Conservation (phyloP, 129 eudicot genomes). For the Chrysanthemum lavandulifolium region DNA sequence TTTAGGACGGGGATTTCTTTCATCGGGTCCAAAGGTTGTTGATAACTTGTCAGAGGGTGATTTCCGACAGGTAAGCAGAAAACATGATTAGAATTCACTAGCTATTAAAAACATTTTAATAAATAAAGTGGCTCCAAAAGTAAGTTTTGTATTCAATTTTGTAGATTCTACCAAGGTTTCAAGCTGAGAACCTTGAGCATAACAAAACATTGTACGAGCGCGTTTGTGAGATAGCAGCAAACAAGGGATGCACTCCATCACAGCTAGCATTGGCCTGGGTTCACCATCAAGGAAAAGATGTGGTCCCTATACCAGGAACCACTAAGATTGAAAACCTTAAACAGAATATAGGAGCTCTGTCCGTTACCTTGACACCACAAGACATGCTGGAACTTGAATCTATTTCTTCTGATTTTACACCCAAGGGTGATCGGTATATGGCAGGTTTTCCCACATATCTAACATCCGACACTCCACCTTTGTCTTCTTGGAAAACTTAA, state of each 20-base stretch:
- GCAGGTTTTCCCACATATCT: neutral
- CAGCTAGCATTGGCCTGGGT: conserved; percentile 43
- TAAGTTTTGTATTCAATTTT: too few species aligned
- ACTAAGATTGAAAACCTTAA: conserved; percentile 27
- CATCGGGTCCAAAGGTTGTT: too few species aligned
- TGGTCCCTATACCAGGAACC: too few species aligned
- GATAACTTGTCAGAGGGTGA: too few species aligned
- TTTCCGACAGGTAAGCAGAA: too few species aligned
- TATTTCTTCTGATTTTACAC: conserved; percentile 19
- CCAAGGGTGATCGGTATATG: conserved; percentile 27
- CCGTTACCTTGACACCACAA: neutral
- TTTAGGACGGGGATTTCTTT: too few species aligned
- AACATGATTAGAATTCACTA: neutral
- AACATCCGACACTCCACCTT: conserved; percentile 4
- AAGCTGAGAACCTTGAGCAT: conserved; percentile 36
- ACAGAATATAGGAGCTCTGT: conserved; percentile 20
- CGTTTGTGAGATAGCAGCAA: conserved; percentile 34
- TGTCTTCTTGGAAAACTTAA: conserved; percentile 9
- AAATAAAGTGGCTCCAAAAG: too few species aligned
- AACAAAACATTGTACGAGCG: conserved; percentile 34
- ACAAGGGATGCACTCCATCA: conserved; percentile 36
- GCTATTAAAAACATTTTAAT: neutral
- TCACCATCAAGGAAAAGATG: too few species aligned
- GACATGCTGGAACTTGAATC: conserved; percentile 36
- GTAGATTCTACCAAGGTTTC: conserved; percentile 40